Evolutionary conservation across 140 eudicot genomes (phyloP).

Genomic region (Flaveria floridana): DNA sequence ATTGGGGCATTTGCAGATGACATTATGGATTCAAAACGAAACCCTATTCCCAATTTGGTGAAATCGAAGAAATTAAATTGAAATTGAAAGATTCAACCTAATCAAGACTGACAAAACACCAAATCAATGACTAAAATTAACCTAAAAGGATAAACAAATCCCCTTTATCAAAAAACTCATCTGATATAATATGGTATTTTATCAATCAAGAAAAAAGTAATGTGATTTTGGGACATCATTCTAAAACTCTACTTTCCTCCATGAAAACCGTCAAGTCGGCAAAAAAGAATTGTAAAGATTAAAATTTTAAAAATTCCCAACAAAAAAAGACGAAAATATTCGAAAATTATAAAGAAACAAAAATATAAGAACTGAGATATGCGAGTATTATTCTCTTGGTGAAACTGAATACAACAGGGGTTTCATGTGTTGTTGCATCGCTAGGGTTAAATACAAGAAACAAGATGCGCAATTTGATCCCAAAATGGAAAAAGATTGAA

Average conservation of each 20-base stretch:
- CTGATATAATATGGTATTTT: slow-evolving; percentile 10
- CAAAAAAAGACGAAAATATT: slow-evolving; percentile 20
- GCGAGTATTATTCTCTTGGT: slow-evolving; percentile 26
- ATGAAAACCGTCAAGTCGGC: slow-evolving; percentile 31
- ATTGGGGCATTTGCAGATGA: slow-evolving; percentile 24
- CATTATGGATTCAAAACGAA: slow-evolving; percentile 31
- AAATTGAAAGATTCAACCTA: slow-evolving; percentile 38
- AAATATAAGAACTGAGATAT: slow-evolving; percentile 14
- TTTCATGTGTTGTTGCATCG: slow-evolving; percentile 3
- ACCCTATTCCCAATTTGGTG: slow-evolving; percentile 23
- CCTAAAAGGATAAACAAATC: slow-evolving; percentile 33
- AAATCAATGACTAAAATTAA: slow-evolving; percentile 38
- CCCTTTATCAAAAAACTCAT: slow-evolving; percentile 26
- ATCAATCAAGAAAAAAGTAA: slow-evolving; percentile 15
- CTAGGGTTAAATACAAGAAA: slow-evolving; percentile 11
- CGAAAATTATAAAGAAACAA: slow-evolving; percentile 19
- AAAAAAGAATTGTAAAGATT: slow-evolving; percentile 19
- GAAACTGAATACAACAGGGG: slow-evolving; percentile 19
- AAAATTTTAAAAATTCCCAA: slow-evolving; percentile 14
- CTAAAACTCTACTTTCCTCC: slow-evolving; percentile 12
- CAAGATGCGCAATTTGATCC: slow-evolving; percentile 12
- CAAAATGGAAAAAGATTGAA: background rate
- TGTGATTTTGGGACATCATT: slow-evolving; percentile 21
- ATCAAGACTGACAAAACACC: slow-evolving; percentile 42
- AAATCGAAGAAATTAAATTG: slow-evolving; percentile 20